Evolutionary conservation across 1,284 basidiomycete genomes (phyloP).

Genomic region (Leccinum pachyderme): DNA sequence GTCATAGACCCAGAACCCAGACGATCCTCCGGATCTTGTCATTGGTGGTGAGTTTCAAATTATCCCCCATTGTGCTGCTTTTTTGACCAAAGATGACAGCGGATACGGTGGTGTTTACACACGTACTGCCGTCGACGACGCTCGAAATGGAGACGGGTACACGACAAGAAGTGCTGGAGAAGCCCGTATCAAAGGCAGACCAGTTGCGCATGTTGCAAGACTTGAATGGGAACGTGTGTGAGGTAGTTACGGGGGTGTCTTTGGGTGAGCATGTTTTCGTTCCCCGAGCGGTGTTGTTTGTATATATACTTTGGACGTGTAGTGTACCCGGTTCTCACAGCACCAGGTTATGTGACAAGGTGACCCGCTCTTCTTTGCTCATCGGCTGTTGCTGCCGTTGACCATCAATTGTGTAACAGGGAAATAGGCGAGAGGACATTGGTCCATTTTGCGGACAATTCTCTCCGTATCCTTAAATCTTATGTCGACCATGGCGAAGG

Average conservation of each 20-base stretch:
- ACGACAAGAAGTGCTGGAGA: slow-evolving; percentile 82
- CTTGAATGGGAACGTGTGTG: slow-evolving; percentile 81
- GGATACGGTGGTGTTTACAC: slow-evolving; percentile 89
- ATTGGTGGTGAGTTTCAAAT: slow-evolving; percentile 66
- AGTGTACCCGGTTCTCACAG: slow-evolving; percentile 82
- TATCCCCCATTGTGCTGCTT: neutral
- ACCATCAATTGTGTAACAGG: slow-evolving; percentile 37
- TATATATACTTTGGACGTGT: neutral
- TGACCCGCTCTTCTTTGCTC: slow-evolving; percentile 28
- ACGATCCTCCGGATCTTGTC: slow-evolving; percentile 89
- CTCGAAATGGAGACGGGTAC: slow-evolving; percentile 43
- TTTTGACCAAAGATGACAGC: slow-evolving; percentile 45
- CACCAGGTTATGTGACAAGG: slow-evolving; percentile 87
- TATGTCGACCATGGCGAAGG: slow-evolving; percentile 92
- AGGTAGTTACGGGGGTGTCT: slow-evolving; percentile 89
- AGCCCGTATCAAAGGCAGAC: slow-evolving; percentile 78
- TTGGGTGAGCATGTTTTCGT: slow-evolving; percentile 52
- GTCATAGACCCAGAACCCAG: slow-evolving; percentile 58
- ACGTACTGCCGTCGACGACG: slow-evolving; percentile 59
- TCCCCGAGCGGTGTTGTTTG: neutral
- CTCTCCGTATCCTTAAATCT: slow-evolving; percentile 65
- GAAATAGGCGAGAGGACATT: slow-evolving; percentile 82
- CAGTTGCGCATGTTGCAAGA: slow-evolving; percentile 88
- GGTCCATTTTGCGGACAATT: slow-evolving; percentile 78
- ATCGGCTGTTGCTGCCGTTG: neutral